These are phyloP conservation scores for Urochloa ruziziensis DNA, from an alignment of 176 grass and related monocot species.

Conservation along the genomic window DNA sequence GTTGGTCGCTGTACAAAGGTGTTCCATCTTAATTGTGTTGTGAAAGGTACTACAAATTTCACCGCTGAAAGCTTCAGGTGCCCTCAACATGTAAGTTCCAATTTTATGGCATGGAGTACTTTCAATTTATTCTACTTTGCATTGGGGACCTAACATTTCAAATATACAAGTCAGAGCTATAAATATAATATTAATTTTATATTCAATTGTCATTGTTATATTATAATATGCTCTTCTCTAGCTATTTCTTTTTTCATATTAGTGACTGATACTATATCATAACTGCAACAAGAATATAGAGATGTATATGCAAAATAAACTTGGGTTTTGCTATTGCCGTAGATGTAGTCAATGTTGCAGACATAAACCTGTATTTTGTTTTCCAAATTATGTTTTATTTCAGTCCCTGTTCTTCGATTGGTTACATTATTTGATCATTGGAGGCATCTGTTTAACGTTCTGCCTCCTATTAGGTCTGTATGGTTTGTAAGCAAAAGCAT, in stretches of 20 bases:
- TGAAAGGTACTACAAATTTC: constrained; percentile 40
- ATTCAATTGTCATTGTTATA: not conserved
- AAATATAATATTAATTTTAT: not conserved
- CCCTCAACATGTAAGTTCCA: constrained; percentile 75
- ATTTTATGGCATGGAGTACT: constrained; percentile 7
- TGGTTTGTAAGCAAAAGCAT: constrained; percentile 73
- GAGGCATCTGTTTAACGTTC: constrained; percentile 28
- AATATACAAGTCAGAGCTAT: constrained; percentile 22
- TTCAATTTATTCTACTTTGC: constrained; percentile 9
- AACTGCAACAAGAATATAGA: not conserved
- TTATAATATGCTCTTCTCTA: constrained; percentile 1
- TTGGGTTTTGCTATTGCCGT: not conserved
- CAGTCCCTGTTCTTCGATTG: not conserved
- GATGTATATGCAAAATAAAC: not conserved
- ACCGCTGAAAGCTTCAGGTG: constrained; percentile 52
- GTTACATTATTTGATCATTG: constrained; percentile 14
- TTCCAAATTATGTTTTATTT: not conserved
- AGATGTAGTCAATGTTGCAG: not conserved
- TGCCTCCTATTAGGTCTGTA: constrained; percentile 48
- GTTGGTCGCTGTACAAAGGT: constrained; percentile 48
- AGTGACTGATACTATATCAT: constrained; percentile 9
- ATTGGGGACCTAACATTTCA: not conserved
- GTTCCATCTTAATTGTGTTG: constrained; percentile 63
- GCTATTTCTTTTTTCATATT: constrained; percentile 2
- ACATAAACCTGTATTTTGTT: not conserved